Percentiles rank a stretch among this genome's conserved stretches.
Evolutionary conservation across 345 rosid species (phyloP).

Genomic region (Trapa incisa): DNA sequence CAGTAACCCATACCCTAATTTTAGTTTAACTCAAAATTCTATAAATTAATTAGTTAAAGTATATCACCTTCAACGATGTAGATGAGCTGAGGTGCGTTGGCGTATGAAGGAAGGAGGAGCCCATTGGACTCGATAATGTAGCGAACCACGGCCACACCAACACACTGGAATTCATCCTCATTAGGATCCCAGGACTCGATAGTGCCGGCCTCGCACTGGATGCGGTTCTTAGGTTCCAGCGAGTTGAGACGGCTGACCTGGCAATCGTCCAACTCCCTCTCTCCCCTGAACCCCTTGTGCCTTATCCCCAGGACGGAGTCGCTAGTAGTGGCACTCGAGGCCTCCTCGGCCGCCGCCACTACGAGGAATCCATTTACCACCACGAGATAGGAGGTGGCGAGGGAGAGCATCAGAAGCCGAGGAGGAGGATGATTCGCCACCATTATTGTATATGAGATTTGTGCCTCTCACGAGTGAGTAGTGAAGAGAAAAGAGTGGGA

Average conservation of each 20-base stretch:
- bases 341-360: not conserved
- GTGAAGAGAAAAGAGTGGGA: not conserved
- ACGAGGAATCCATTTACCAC: constrained; percentile 4
- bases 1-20: too few relatives aligned
- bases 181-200: constrained; percentile 46
- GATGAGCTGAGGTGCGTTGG: constrained; percentile 29
- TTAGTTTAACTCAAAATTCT: too few relatives aligned
- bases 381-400: constrained; percentile 1
- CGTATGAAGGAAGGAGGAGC: constrained; percentile 42
- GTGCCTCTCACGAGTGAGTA: not conserved
- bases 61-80: constrained; percentile 17
- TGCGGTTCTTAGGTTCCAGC: constrained; percentile 31
- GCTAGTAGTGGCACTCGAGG: not conserved
- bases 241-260: constrained; percentile 37
- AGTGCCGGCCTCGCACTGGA: constrained; percentile 41
- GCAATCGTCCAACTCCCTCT: constrained; percentile 25
- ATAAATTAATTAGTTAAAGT: too few relatives aligned
- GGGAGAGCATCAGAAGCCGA: constrained; percentile 1
- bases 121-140: constrained; percentile 34
- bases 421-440: constrained; percentile 12
- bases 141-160: constrained; percentile 38
- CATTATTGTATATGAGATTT: constrained; percentile 1
- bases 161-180: constrained; percentile 46
- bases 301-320: not conserved
- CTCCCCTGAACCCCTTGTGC: not conserved